Evolutionary conservation across 257 asterid genomes (phyloP).

Genomic region (Linaria vulgaris): DNA sequence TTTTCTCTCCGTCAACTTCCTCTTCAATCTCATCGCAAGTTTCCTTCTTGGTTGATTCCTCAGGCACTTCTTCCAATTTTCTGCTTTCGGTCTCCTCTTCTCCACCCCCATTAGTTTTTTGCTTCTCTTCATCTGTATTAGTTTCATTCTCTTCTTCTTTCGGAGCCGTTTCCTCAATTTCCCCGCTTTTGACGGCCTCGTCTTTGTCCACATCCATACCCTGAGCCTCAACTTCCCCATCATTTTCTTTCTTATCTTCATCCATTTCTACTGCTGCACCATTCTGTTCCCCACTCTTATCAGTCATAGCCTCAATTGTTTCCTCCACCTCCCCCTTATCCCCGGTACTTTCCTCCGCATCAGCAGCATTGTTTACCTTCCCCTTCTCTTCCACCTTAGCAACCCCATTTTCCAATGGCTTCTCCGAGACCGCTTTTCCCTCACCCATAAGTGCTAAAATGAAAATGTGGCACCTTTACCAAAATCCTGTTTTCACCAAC

Average conservation of each 20-base stretch:
- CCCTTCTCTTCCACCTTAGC: too few relatives aligned
- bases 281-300: slow-evolving; percentile 23
- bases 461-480: too few relatives aligned
- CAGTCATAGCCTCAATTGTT: slow-evolving; percentile 25
- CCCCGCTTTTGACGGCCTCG: slow-evolving; percentile 6
- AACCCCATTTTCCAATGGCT: too few relatives aligned
- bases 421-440: too few relatives aligned
- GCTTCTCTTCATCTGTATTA: slow-evolving; percentile 16
- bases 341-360: too few relatives aligned
- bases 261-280: slow-evolving; percentile 25
- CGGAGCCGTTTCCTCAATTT: too few relatives aligned
- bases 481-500: too few relatives aligned
- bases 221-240: slow-evolving; percentile 31
- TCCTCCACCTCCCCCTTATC: too few relatives aligned
- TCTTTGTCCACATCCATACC: slow-evolving; percentile 48
- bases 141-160: slow-evolving; percentile 10
- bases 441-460: too few relatives aligned
- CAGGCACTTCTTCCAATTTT: slow-evolving; percentile 31
- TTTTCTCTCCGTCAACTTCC: slow-evolving; percentile 29
- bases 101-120: too few relatives aligned
- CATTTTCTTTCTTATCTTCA: slow-evolving; percentile 27
- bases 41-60: slow-evolving; percentile 24
- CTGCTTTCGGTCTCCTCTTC: slow-evolving; percentile 23
- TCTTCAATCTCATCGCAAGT: slow-evolving; percentile 33
- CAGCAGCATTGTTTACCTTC: too few relatives aligned